Percentiles rank a stretch among this genome's conserved stretches.
These are phyloP conservation scores for Metschnikowia sp. DNA, from an alignment of 805 yeast species.

Conservation along the genomic window DNA sequence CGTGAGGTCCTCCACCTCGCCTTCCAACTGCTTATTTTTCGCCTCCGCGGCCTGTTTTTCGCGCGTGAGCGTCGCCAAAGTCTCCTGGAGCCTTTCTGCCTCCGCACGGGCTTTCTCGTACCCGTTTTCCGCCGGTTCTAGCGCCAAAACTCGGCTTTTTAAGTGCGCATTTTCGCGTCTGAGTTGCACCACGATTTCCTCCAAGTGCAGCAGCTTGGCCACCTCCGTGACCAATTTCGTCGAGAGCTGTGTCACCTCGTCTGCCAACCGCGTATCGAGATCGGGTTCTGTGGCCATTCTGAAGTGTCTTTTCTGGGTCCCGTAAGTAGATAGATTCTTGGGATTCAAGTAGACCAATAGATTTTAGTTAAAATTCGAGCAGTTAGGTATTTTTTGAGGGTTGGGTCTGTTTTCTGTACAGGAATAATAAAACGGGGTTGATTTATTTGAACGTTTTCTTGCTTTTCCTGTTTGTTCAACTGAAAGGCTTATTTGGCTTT, in stretches of 20 bases:
- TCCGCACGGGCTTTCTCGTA: constrained; percentile 26
- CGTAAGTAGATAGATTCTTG: too few species aligned
- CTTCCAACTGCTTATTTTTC: constrained; percentile 57
- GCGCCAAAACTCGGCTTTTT: constrained; percentile 20
- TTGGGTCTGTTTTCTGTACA: too few species aligned
- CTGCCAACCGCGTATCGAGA: constrained; percentile 42
- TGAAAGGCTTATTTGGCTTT: too few species aligned
- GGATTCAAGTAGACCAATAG: too few species aligned
- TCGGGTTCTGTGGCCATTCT: constrained; percentile 13
- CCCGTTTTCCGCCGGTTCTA: constrained; percentile 25
- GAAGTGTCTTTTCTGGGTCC: too few species aligned
- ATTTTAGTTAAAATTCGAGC: too few species aligned
- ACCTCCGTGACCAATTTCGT: constrained; percentile 60
- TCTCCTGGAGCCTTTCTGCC: constrained; percentile 27
- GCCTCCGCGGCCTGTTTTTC: constrained; percentile 49
- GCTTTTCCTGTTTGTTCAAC: too few species aligned
- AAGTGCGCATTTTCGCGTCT: constrained; percentile 32
- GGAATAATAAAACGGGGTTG: too few species aligned
- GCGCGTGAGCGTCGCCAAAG: constrained; percentile 23
- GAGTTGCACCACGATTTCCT: constrained; percentile 42
- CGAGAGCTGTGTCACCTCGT: constrained; percentile 54
- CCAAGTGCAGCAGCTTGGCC: constrained; percentile 53
- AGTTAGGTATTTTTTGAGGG: too few species aligned
- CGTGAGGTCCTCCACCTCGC: constrained; percentile 77
- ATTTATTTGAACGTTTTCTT: too few species aligned